Evolutionary conservation across 1,284 basidiomycete species (phyloP).

Genomic region (Ganoderma leucocontextum): DNA sequence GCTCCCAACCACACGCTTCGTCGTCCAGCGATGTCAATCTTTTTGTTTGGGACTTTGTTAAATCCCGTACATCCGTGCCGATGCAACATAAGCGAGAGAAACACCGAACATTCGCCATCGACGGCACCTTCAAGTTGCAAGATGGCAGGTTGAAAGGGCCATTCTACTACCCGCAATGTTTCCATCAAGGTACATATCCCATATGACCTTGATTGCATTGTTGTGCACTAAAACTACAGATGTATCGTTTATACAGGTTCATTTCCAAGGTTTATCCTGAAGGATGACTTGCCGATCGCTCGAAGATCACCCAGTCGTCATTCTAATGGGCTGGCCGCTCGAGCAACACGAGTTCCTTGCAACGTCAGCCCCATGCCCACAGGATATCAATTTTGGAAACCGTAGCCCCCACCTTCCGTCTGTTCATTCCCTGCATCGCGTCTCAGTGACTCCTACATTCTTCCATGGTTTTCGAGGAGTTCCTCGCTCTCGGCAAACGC

Average conservation of each 20-base stretch:
- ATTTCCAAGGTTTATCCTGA: not conserved
- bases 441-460: not conserved
- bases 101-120: not conserved
- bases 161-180: not conserved
- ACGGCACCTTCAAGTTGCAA: not conserved
- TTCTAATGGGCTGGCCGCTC: conserved; percentile 2
- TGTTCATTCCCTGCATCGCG: not conserved
- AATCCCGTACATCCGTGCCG: not conserved
- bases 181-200: not conserved
- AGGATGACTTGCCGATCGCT: not conserved
- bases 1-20: not conserved
- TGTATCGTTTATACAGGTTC: not conserved
- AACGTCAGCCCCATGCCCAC: not conserved
- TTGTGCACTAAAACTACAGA: not conserved
- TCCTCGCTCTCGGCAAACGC: not conserved
- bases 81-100: not conserved
- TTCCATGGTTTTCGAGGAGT: not conserved
- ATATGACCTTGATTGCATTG: not conserved
- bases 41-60: not conserved
- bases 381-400: not conserved
- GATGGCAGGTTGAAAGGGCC: not conserved
- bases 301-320: not conserved
- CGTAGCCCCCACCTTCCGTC: not conserved
- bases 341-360: not conserved
- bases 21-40: not conserved